Evolutionary conservation across 176 grass and related monocot species (phyloP), one percentile per base, ranked within the genome.

Genomic region (Zoysia japonica): DNA sequence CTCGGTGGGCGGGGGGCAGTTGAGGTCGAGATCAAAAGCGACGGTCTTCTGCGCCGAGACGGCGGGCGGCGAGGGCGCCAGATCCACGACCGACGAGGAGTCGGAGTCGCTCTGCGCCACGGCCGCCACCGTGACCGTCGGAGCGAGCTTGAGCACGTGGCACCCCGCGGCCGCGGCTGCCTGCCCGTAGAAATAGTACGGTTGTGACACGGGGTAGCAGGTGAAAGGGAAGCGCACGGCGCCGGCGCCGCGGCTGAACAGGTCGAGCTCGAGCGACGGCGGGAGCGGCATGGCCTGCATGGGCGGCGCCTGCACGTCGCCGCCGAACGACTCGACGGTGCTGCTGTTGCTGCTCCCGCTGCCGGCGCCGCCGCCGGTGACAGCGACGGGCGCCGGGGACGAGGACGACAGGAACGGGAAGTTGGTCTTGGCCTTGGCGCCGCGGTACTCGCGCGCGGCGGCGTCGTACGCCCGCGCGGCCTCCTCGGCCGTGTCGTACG

Each of bases 401-500:
- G 65, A 35, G 0, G 84, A 65, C 57, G 55, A 17, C 0, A 81
- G 57, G 80, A 56, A 92, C 3, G 91, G 83, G 80, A 98, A 98
- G 81, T 98, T 98, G 61, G 95, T 92, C 78, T 98, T 98, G 55
- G 95, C 95, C 81, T 98, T 98, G 19, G 78, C 68, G 37, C 95
- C 95, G 28, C 92, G 95, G 80, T 92, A 94, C 20, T 88, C 89
- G 56, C 92, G 95, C 13, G 95, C 95, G 40, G 92, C 95, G 17
- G 80, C 67, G 78, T 98, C 92, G 80, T 98, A 98, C 1, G 95
- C 95, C 0, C 83, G 80, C 4, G 92, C 95, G 3, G 92, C 95
- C 81, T 98, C 94, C 85, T 97, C 94, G 61, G 91, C 91, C 0
- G 94, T 94, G 91, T 94, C 94, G 78, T 81, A 97, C 61, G 92